phyloP scores from a whole-genome alignment of 2,329 filamentous ascomycete species.

The Chaetomiaceae sp. region DNA sequence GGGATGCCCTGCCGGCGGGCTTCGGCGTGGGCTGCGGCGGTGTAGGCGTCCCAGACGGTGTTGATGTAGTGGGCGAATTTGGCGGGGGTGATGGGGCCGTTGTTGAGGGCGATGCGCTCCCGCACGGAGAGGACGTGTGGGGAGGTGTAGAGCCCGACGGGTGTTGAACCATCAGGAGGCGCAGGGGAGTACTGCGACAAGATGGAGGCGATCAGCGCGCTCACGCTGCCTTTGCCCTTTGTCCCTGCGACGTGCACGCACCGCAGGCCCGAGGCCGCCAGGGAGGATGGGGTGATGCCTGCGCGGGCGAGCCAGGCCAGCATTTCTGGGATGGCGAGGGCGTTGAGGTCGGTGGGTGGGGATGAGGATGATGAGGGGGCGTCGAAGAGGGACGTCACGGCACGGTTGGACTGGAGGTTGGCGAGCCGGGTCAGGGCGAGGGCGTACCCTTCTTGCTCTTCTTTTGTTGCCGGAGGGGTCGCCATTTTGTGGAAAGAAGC shows the following conservation, averaged over 20 bases:
- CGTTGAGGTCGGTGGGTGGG: constrained; percentile 50
- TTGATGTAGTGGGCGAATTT: constrained; percentile 76
- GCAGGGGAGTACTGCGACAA: constrained; percentile 42
- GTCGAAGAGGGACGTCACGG: constrained; percentile 52
- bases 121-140: constrained; percentile 79
- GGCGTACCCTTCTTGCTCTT: constrained; percentile 49
- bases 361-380: constrained; percentile 45
- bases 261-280: constrained; percentile 37
- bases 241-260: constrained; percentile 85
- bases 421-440: constrained; percentile 71
- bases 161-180: background rate
- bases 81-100: constrained; percentile 61
- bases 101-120: constrained; percentile 79
- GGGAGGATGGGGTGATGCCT: constrained; percentile 57
- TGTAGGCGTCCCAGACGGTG: constrained; percentile 69
- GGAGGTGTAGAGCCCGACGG: constrained; percentile 74
- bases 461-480: too few relatives aligned
- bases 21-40: constrained; percentile 33
- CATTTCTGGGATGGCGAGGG: constrained; percentile 76
- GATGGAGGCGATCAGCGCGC: constrained; percentile 76
- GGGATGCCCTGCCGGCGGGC: background rate
- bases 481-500: constrained; percentile 8
- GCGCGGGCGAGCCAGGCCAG: constrained; percentile 69
- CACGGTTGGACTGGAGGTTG: constrained; percentile 73
- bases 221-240: constrained; percentile 89